Evolutionary conservation across 371 early-diverging fungal species (phyloP).

Genomic region (Batrachochytrium dendrobatidis): DNA sequence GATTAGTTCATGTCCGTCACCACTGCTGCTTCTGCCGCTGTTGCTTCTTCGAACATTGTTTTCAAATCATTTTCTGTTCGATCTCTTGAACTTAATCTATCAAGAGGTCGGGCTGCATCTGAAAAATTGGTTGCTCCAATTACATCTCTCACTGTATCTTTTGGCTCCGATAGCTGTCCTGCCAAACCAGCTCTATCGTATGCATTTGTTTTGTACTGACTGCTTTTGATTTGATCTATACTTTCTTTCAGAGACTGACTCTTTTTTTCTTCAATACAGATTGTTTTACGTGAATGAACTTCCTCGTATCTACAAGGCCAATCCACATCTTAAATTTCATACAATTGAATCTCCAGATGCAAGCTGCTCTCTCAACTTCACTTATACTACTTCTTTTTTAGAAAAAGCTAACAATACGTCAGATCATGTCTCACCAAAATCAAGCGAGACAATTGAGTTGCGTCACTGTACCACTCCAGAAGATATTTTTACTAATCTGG

Average conservation of each 20-base stretch:
- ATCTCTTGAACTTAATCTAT: constrained; percentile 12
- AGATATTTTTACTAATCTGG: constrained; percentile 1
- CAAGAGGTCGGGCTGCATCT: constrained; percentile 7
- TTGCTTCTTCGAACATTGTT: neutral
- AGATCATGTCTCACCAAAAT: constrained; percentile 6
- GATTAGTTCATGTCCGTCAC: too few relatives aligned
- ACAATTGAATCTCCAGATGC: constrained; percentile 6
- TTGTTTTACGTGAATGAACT: constrained; percentile 22
- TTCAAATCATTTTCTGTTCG: constrained; percentile 15
- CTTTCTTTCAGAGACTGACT: too few relatives aligned
- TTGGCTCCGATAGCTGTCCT: constrained; percentile 14
- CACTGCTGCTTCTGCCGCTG: too few relatives aligned
- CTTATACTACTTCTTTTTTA: too few relatives aligned
- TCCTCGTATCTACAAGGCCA: constrained; percentile 12
- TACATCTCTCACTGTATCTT: constrained; percentile 8
- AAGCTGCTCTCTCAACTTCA: constrained; percentile 6
- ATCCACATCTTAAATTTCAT: constrained; percentile 14
- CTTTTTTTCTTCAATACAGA: too few relatives aligned
- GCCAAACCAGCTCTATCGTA: constrained; percentile 12
- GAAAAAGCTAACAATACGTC: too few relatives aligned
- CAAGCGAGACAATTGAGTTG: constrained; percentile 7
- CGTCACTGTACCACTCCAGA: constrained; percentile 4
- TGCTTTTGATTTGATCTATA: too few relatives aligned
- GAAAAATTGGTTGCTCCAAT: neutral
- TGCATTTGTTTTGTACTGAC: neutral